Percentiles rank a stretch among this genome's conserved stretches.
These are phyloP conservation scores for Euphorbia pulcherrima DNA, from an alignment of 345 rosid species.

Conservation along the genomic window DNA sequence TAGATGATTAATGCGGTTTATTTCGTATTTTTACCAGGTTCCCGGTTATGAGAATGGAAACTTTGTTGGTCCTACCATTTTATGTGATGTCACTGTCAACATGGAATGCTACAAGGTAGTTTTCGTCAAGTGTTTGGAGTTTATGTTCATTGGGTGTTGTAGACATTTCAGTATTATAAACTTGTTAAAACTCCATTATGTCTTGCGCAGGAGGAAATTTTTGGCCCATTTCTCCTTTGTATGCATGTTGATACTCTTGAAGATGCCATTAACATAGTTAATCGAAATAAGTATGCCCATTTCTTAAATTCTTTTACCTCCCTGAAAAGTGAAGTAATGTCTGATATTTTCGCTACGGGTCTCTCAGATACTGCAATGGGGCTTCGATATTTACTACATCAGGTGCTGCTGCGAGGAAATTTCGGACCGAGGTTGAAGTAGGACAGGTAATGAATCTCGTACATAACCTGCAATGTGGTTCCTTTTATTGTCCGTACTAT, in stretches of 20 bases:
- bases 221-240: constrained; percentile 55
- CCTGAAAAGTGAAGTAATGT: not conserved
- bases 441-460: constrained; percentile 21
- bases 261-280: constrained; percentile 52
- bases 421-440: constrained; percentile 25
- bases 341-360: not conserved
- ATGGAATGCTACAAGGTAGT: constrained; percentile 67
- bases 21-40: constrained; percentile 31
- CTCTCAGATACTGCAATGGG: constrained; percentile 18
- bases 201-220: constrained; percentile 45
- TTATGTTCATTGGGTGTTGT: constrained; percentile 2
- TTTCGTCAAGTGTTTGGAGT: not conserved
- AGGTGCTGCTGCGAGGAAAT: constrained; percentile 24
- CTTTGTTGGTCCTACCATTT: constrained; percentile 58
- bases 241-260: constrained; percentile 51
- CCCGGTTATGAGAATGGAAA: constrained; percentile 57
- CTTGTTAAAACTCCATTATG: constrained; percentile 6
- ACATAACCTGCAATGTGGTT: not conserved
- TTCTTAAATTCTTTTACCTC: not conserved
- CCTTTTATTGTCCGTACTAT: not conserved
- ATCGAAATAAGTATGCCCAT: constrained; percentile 43
- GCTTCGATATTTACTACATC: constrained; percentile 29
- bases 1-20: not conserved
- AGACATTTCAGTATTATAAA: not conserved
- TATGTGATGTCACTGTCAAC: constrained; percentile 44